Conservation (phyloP, 2,329 filamentous ascomycete genomes). For the Fusarium napiforme region DNA sequence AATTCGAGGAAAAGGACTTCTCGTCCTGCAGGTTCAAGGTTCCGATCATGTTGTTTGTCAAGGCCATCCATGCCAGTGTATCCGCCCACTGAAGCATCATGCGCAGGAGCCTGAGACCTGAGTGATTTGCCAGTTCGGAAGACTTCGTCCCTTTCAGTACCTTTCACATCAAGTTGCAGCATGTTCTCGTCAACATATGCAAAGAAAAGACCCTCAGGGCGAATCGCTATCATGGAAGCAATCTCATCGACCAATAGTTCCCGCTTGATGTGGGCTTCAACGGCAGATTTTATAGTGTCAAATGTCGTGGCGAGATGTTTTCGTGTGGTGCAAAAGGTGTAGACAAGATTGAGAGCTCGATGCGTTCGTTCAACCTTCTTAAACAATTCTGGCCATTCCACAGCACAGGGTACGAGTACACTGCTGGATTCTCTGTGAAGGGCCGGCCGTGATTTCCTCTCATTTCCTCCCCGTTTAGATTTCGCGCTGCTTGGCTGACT, state of each 20-base stretch:
- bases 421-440: conserved; percentile 36
- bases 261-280: conserved; percentile 83
- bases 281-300: conserved; percentile 84
- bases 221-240: conserved; percentile 80
- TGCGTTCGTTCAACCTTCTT: conserved; percentile 79
- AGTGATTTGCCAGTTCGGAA: conserved; percentile 63
- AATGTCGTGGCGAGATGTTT: conserved; percentile 94
- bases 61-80: conserved; percentile 61
- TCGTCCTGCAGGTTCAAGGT: conserved; percentile 51
- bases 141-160: conserved; percentile 71
- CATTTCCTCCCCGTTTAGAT: conserved; percentile 6
- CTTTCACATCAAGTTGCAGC: conserved; percentile 82
- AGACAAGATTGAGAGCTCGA: conserved; percentile 88
- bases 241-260: conserved; percentile 80
- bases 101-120: conserved; percentile 60
- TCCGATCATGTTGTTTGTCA: conserved; percentile 38
- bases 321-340: conserved; percentile 92
- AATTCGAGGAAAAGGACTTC: conserved; percentile 93
- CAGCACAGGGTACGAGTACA: conserved; percentile 45
- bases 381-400: conserved; percentile 80
- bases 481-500: conserved; percentile 8
- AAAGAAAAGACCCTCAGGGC: conserved; percentile 84
- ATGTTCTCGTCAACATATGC: conserved; percentile 86
- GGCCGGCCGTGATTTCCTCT: conserved; percentile 14
- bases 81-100: conserved; percentile 68